Conservation (phyloP, 2,329 filamentous ascomycete species). For the Zymoseptoria pseudotritici region DNA sequence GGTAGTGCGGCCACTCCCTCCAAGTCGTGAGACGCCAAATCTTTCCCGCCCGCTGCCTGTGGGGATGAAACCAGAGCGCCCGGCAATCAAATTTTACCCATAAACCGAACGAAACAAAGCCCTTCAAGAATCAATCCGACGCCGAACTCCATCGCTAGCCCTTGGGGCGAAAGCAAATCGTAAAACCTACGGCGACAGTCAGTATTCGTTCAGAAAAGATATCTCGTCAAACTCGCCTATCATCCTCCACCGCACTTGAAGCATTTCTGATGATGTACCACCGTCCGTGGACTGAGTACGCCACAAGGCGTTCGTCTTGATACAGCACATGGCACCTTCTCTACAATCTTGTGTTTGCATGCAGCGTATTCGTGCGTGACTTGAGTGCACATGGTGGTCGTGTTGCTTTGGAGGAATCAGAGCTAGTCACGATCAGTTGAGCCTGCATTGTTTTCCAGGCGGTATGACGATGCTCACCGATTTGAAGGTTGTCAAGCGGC, state of each 20-base stretch:
- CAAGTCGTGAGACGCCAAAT: constrained; percentile 13
- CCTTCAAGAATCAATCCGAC: neutral
- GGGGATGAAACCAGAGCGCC: neutral
- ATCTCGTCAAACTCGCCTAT: constrained; percentile 1
- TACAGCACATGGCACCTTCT: constrained; percentile 40
- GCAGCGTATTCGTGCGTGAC: constrained; percentile 40
- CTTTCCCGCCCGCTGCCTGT: neutral
- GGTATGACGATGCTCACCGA: neutral
- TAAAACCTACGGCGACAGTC: neutral
- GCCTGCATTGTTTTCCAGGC: neutral
- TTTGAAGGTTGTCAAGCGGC: neutral
- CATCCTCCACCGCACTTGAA: constrained; percentile 39
- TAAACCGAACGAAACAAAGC: neutral
- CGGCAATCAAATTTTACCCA: neutral
- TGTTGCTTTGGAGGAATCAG: neutral
- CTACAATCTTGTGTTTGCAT: constrained; percentile 38
- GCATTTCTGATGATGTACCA: constrained; percentile 44
- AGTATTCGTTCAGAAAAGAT: neutral
- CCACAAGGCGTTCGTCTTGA: constrained; percentile 37
- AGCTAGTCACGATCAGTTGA: neutral
- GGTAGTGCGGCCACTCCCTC: neutral
- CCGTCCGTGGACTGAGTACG: constrained; percentile 35
- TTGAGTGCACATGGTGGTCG: constrained; percentile 38
- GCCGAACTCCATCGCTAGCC: neutral
- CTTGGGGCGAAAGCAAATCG: neutral